These are phyloP conservation scores for Fraxinus baroniana DNA, from an alignment of 305 asterid genomes.

Conservation along the genomic window DNA sequence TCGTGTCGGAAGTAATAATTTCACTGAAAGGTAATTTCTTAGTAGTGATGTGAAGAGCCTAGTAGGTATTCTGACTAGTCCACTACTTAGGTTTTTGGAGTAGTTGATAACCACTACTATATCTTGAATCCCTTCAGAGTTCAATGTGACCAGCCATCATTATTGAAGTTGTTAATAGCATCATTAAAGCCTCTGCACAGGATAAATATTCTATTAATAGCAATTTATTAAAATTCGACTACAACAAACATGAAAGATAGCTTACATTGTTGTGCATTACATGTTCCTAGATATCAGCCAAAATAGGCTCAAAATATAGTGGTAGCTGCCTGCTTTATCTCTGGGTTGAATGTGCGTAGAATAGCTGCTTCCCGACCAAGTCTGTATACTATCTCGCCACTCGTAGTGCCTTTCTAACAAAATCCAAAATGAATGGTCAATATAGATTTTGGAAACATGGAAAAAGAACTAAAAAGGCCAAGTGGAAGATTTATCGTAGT, in stretches of 20 bases:
- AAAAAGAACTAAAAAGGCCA: not conserved
- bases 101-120: constrained; percentile 53
- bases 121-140: constrained; percentile 51
- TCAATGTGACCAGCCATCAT: constrained; percentile 83
- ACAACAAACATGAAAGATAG: not conserved
- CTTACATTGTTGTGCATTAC: not conserved
- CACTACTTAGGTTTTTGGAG: constrained; percentile 30
- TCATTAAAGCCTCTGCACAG: too few relatives aligned
- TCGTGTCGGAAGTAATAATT: constrained; percentile 36
- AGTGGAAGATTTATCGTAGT: not conserved
- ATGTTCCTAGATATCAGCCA: not conserved
- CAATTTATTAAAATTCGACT: not conserved
- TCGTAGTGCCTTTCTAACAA: constrained; percentile 56
- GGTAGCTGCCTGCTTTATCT: constrained; percentile 57
- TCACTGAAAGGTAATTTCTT: constrained; percentile 96
- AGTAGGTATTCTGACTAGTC: constrained; percentile 93
- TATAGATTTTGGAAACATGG: not conserved
- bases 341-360: constrained; percentile 79
- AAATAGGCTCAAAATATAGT: too few relatives aligned
- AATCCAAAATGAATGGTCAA: not conserved
- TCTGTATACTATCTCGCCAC: constrained; percentile 78
- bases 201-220: constrained; percentile 11
- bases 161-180: constrained; percentile 33
- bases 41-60: constrained; percentile 78
- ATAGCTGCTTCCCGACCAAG: constrained; percentile 90